Conservation (phyloP, 2,329 filamentous ascomycete species). For the Neopestalotiopsis sp. region DNA sequence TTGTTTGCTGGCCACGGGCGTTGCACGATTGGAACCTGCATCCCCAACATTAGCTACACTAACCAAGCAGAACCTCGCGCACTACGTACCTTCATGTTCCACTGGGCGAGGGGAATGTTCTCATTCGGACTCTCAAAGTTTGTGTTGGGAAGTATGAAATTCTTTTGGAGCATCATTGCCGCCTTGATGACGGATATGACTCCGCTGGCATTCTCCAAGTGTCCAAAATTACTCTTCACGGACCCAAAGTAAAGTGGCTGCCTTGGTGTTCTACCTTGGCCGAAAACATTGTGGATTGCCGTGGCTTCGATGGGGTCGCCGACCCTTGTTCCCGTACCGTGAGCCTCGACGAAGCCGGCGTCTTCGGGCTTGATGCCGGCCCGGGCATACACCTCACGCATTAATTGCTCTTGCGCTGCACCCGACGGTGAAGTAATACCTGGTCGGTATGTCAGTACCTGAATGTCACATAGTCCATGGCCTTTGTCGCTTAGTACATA, state of each 20-base stretch:
- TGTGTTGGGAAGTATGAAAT: constrained; percentile 46
- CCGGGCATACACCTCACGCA: constrained; percentile 23
- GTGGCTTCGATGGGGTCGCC: constrained; percentile 30
- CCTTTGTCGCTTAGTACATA: neutral
- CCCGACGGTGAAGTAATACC: constrained; percentile 20
- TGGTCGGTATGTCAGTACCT: neutral
- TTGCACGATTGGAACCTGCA: constrained; percentile 23
- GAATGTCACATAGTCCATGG: neutral
- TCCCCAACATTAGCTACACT: neutral
- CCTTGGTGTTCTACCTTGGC: neutral
- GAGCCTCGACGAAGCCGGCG: constrained; percentile 27
- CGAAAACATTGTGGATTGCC: constrained; percentile 23
- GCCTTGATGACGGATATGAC: constrained; percentile 46
- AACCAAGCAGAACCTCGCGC: no score
- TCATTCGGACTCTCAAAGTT: constrained; percentile 44
- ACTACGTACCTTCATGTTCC: constrained; percentile 24
- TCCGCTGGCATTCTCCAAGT: constrained; percentile 43
- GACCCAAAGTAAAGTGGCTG: constrained; percentile 12
- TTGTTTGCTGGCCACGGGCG: constrained; percentile 27
- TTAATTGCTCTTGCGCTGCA: constrained; percentile 25
- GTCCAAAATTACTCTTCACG: constrained; percentile 20
- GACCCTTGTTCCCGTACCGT: constrained; percentile 29
- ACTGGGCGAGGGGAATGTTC: constrained; percentile 27
- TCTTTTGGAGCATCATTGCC: constrained; percentile 46
- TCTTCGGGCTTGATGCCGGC: constrained; percentile 23